These are phyloP conservation scores for Angomonas desouzai DNA, from an alignment of 208 protist genomes.

Conservation along the genomic window DNA sequence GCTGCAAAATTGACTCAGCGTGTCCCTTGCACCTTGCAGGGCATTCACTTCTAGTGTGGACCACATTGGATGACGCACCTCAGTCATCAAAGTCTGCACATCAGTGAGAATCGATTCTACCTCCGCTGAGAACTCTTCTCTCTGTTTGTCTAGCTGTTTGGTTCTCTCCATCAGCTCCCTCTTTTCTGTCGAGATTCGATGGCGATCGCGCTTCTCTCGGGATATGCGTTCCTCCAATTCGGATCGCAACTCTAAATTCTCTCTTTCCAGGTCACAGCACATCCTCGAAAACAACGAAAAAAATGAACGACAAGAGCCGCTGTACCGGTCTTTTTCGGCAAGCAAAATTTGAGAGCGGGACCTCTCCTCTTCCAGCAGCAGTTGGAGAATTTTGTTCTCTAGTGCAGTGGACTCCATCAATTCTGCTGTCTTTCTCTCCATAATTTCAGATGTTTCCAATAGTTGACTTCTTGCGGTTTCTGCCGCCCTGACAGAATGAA, in stretches of 20 bases:
- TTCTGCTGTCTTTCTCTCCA: background rate
- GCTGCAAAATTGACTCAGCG: background rate
- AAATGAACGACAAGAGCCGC: background rate
- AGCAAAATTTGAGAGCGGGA: background rate
- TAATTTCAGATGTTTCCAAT: background rate
- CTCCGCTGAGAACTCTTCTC: conserved; percentile 10
- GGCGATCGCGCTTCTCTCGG: background rate
- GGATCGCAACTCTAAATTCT: background rate
- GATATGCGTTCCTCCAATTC: background rate
- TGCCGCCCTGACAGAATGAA: background rate
- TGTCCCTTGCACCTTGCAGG: background rate
- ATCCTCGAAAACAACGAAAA: background rate
- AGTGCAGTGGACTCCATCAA: background rate
- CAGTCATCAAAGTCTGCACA: conserved; percentile 12
- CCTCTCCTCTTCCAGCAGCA: background rate
- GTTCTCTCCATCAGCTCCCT: background rate
- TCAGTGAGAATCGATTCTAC: conserved; percentile 13
- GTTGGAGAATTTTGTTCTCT: background rate
- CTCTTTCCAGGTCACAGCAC: background rate
- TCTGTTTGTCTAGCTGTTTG: conserved; percentile 2
- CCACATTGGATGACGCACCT: background rate
- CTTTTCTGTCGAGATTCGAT: background rate
- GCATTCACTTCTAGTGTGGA: background rate
- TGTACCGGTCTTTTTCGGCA: background rate
- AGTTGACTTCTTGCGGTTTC: background rate